Evolutionary conservation across 2,329 filamentous ascomycete genomes (phyloP).

Genomic region (Claviceps monticola): DNA sequence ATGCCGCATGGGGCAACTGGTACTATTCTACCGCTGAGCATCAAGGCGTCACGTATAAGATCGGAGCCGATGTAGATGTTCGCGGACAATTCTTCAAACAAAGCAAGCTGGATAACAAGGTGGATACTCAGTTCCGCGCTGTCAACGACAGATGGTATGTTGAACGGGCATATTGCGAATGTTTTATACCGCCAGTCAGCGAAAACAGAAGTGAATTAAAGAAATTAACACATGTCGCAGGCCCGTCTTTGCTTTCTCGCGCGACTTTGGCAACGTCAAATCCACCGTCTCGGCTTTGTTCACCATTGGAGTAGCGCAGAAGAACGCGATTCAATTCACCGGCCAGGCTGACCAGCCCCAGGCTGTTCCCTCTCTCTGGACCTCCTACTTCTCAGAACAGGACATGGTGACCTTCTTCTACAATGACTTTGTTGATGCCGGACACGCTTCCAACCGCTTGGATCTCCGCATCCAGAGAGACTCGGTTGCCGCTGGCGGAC

Average conservation of each 20-base stretch:
- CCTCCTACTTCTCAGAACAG: slow-evolving; percentile 48
- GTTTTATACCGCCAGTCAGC: too few relatives aligned
- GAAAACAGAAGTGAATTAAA: too few relatives aligned
- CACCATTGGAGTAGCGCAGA: slow-evolving; percentile 63
- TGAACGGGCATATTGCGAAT: not conserved
- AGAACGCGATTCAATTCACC: slow-evolving; percentile 63
- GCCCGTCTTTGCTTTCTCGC: slow-evolving; percentile 69
- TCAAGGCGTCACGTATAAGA: slow-evolving; percentile 49
- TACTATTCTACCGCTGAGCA: slow-evolving; percentile 54
- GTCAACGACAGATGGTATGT: slow-evolving; percentile 22
- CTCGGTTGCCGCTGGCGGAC: slow-evolving; percentile 51
- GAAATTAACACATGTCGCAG: slow-evolving; percentile 17
- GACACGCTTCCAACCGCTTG: slow-evolving; percentile 43
- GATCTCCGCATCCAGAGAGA: slow-evolving; percentile 56
- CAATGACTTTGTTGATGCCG: slow-evolving; percentile 52
- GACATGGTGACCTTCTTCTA: slow-evolving; percentile 62
- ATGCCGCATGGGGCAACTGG: slow-evolving; percentile 70
- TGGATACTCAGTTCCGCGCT: slow-evolving; percentile 46
- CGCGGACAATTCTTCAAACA: slow-evolving; percentile 51
- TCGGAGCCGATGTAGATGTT: slow-evolving; percentile 51
- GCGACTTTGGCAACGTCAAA: slow-evolving; percentile 38
- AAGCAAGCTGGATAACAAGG: slow-evolving; percentile 47
- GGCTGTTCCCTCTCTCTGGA: slow-evolving; percentile 63
- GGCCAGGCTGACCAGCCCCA: slow-evolving; percentile 47
- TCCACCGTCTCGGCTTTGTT: slow-evolving; percentile 42